Evolutionary conservation across 176 grass and related monocot genomes (phyloP).

Genomic region (Triticum timopheevii): DNA sequence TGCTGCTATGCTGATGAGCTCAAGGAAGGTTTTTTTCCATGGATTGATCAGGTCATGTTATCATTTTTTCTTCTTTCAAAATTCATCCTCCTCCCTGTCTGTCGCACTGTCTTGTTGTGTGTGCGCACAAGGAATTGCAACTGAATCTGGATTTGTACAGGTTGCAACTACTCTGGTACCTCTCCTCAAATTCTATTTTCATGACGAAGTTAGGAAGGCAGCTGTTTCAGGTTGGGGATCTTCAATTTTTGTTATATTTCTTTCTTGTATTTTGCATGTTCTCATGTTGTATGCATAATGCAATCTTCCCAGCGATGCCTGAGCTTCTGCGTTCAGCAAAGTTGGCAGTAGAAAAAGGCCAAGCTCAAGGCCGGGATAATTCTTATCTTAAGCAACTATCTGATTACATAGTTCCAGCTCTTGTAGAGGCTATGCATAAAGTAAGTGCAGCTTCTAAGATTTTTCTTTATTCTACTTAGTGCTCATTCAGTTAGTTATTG

Average conservation of each 20-base stretch:
- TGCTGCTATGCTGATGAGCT: constrained; percentile 90
- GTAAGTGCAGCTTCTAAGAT: constrained; percentile 41
- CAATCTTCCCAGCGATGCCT: constrained; percentile 58
- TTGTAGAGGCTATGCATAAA: constrained; percentile 78
- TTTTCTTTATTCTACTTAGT: constrained; percentile 3
- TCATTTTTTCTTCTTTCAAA: not conserved
- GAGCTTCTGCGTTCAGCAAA: constrained; percentile 77
- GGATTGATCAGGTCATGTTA: constrained; percentile 79
- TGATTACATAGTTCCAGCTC: constrained; percentile 76
- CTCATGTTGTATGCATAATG: constrained; percentile 11
- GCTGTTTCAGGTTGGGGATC: constrained; percentile 59
- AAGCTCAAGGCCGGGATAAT: constrained; percentile 67
- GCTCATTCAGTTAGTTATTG: constrained; percentile 16
- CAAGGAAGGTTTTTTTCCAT: constrained; percentile 88
- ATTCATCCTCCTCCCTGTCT: not conserved
- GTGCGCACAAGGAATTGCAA: not conserved
- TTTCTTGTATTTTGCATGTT: constrained; percentile 11
- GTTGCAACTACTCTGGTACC: constrained; percentile 75
- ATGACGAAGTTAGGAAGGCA: constrained; percentile 88
- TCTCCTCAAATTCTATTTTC: constrained; percentile 89
- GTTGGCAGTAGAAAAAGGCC: constrained; percentile 64
- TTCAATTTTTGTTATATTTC: not conserved
- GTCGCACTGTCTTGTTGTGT: not conserved
- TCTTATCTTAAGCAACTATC: constrained; percentile 75
- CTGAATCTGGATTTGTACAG: constrained; percentile 47